These are phyloP conservation scores for Leavenworthia alabamica DNA, from an alignment of 345 rosid species.

Conservation along the genomic window DNA sequence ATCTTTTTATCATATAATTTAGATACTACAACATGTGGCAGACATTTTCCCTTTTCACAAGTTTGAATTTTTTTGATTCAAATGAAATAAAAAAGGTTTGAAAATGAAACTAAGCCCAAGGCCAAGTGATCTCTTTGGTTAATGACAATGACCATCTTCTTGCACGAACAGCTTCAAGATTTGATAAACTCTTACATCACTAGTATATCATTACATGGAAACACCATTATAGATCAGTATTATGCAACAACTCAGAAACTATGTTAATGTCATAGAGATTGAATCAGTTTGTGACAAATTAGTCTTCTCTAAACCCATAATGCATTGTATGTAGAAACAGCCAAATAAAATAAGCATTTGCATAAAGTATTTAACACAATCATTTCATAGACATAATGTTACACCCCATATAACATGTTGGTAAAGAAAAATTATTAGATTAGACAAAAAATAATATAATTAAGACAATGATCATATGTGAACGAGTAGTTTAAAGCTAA, in stretches of 20 bases:
- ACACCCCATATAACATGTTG: conserved; percentile 23
- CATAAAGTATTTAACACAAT: conserved; percentile 28
- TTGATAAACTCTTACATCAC: conserved; percentile 23
- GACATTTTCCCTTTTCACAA: conserved; percentile 29
- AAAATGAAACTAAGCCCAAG: conserved; percentile 3
- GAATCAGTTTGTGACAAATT: conserved; percentile 23
- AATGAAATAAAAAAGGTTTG: neutral
- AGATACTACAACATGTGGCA: conserved; percentile 22
- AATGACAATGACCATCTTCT: conserved; percentile 20
- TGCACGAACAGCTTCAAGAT: conserved; percentile 21
- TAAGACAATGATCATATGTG: conserved; percentile 17
- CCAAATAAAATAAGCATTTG: conserved; percentile 21
- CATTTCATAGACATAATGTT: conserved; percentile 26
- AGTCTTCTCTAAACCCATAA: conserved; percentile 3
- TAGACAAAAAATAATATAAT: neutral
- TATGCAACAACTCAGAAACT: conserved; percentile 16
- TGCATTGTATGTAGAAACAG: neutral
- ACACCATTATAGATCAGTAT: conserved; percentile 22
- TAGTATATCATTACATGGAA: conserved; percentile 5
- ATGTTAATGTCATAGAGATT: conserved; percentile 7
- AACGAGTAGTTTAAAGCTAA: conserved; percentile 23
- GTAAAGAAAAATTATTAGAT: conserved; percentile 2
- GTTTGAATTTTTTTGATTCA: conserved; percentile 19
- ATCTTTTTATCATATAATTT: neutral
- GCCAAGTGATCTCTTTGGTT: conserved; percentile 13